phyloP scores from a whole-genome alignment of 2,329 filamentous ascomycete genomes.

The Fusarium protoensiforme region DNA sequence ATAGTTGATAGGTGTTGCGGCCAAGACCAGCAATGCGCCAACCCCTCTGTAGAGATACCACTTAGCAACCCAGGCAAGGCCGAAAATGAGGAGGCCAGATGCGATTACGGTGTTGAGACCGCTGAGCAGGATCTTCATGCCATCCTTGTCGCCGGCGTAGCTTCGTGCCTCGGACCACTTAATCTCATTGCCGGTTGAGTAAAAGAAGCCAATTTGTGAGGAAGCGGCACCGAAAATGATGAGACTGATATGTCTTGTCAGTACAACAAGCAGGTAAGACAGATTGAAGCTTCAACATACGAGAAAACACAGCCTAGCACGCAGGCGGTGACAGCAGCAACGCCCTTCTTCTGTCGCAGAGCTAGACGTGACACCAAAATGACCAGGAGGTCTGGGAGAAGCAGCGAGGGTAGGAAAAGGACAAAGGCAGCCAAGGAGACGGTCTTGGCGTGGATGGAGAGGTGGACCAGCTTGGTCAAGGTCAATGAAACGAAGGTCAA shows the following conservation, averaged over 20 bases:
- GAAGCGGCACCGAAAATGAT: conserved; percentile 45
- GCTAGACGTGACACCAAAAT: conserved; percentile 42
- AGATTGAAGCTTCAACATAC: conserved; percentile 27
- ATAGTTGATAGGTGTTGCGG: conserved; percentile 31
- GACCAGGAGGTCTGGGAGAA: conserved; percentile 42
- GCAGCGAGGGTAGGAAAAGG: conserved; percentile 45
- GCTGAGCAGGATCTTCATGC: conserved; percentile 47
- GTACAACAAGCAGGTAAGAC: neutral
- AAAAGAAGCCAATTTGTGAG: conserved; percentile 48
- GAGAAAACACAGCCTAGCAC: conserved; percentile 39
- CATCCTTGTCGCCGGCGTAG: conserved; percentile 45
- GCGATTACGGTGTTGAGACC: conserved; percentile 41
- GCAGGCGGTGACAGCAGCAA: conserved; percentile 37
- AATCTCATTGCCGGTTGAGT: conserved; percentile 46
- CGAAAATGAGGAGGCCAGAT: conserved; percentile 35
- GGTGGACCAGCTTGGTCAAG: conserved; percentile 44
- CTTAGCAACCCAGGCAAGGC: conserved; percentile 40
- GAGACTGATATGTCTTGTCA: conserved; percentile 31
- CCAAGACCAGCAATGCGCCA: conserved; percentile 31
- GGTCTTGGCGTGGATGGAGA: conserved; percentile 42
- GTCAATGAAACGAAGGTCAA: conserved; percentile 43
- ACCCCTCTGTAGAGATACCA: conserved; percentile 37
- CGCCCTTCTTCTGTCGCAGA: conserved; percentile 40
- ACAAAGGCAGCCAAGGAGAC: conserved; percentile 40
- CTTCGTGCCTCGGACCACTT: conserved; percentile 45